A percentile compares a stretch with the other conserved stretches of the same genome.
Conservation (phyloP, 2,329 filamentous ascomycete species). For the Monosporascus cannonballus region DNA sequence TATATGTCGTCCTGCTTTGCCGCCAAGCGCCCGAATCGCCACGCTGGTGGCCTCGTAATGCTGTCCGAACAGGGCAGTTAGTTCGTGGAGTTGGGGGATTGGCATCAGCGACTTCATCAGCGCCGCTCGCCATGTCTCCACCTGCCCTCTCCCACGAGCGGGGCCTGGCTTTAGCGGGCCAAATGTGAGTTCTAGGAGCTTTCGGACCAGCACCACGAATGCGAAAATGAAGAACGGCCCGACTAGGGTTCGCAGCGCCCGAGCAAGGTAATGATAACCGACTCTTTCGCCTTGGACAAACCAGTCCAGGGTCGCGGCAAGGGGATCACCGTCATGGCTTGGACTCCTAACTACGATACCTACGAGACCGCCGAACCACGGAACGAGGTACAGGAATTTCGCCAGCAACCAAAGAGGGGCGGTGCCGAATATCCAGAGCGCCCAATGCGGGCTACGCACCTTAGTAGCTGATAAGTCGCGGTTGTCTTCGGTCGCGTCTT, state of each 20-base stretch:
- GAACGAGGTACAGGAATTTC: conserved; percentile 36
- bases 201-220: conserved; percentile 34
- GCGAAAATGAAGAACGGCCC: conserved; percentile 39
- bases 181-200: conserved; percentile 32
- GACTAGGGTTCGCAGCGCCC: conserved; percentile 32
- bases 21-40: conserved; percentile 44
- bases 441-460: conserved; percentile 38
- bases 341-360: conserved; percentile 38
- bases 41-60: conserved; percentile 51
- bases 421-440: conserved; percentile 35
- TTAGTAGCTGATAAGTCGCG: conserved; percentile 34
- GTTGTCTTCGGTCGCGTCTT: conserved; percentile 40
- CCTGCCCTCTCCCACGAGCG: conserved; percentile 24
- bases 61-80: conserved; percentile 45
- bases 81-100: conserved; percentile 34
- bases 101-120: conserved; percentile 41
- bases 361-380: conserved; percentile 38
- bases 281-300: conserved; percentile 41
- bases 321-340: conserved; percentile 22
- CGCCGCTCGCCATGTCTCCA: conserved; percentile 37
- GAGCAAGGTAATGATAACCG: conserved; percentile 43
- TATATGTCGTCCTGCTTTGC: conserved; percentile 43
- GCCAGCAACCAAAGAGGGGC: conserved; percentile 34
- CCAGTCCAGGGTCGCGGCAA: conserved; percentile 41
- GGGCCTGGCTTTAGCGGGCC: conserved; percentile 30